phyloP scores from a whole-genome alignment of 2,329 filamentous ascomycete genomes.

The Delphinella strobiligena region DNA sequence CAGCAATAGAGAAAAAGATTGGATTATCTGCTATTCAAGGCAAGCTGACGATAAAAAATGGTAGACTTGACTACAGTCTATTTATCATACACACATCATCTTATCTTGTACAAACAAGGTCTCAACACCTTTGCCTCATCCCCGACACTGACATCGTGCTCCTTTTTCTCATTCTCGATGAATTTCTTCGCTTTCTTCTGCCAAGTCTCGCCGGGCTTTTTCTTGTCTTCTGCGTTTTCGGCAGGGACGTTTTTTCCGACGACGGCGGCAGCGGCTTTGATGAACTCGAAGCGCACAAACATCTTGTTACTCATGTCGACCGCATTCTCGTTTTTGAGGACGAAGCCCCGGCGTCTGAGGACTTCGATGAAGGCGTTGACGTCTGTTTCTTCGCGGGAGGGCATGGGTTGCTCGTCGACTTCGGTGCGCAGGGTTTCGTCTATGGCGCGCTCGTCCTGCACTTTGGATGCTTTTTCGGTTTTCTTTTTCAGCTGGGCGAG shows the following conservation, averaged over 20 bases:
- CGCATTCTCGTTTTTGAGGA: conserved; percentile 55
- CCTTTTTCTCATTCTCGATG: conserved; percentile 38
- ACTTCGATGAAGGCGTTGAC: conserved; percentile 79
- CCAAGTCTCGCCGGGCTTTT: conserved; percentile 21
- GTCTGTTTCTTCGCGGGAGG: conserved; percentile 62
- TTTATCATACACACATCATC: conserved; percentile 40
- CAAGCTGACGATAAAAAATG: too few relatives aligned
- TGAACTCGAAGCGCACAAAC: conserved; percentile 95
- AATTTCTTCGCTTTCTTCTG: conserved; percentile 39
- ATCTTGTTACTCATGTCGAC: conserved; percentile 87
- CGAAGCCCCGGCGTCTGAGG: conserved; percentile 67
- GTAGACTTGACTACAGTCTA: too few relatives aligned
- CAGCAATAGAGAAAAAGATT: too few relatives aligned
- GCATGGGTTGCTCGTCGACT: conserved; percentile 55
- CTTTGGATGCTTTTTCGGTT: conserved; percentile 28
- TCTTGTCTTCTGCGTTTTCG: conserved; percentile 23
- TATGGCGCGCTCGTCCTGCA: conserved; percentile 39
- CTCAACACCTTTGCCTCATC: conserved; percentile 66
- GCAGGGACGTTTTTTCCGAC: conserved; percentile 59
- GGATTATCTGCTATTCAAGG: too few relatives aligned
- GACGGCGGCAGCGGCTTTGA: conserved; percentile 64
- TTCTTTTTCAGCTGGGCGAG: conserved; percentile 23
- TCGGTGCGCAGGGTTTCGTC: conserved; percentile 47
- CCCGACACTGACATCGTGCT: conserved; percentile 43
- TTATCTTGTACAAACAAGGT: conserved; percentile 90